phyloP scores from a whole-genome alignment of 2,329 filamentous ascomycete genomes.

The Huntiella abstrusa region DNA sequence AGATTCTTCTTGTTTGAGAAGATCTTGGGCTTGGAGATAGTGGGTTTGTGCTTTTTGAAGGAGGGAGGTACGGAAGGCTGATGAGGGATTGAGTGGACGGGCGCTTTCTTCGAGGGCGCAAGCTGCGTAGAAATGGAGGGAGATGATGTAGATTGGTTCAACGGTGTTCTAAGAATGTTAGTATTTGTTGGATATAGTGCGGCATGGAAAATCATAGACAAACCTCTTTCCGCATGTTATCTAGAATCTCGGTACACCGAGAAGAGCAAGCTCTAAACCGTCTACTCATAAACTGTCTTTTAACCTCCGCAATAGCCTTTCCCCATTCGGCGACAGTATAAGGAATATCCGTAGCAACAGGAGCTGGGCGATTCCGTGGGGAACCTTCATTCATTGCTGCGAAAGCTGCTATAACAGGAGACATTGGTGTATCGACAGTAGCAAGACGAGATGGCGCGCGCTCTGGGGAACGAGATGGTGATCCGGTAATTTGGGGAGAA shows the following conservation, averaged over 20 bases:
- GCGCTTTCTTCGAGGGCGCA: slow-evolving; percentile 39
- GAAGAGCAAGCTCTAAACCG: slow-evolving; percentile 34
- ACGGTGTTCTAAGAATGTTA: slow-evolving; percentile 19
- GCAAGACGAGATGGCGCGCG: slow-evolving; percentile 17
- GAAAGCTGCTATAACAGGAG: background rate
- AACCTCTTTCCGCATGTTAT: slow-evolving; percentile 27
- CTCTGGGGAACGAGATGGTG: slow-evolving; percentile 6
- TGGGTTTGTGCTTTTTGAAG: slow-evolving; percentile 32
- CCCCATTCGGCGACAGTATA: slow-evolving; percentile 32
- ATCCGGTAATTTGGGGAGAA: slow-evolving; percentile 3
- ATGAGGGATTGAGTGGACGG: slow-evolving; percentile 26
- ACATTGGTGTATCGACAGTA: slow-evolving; percentile 4
- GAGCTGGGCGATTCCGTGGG: slow-evolving; percentile 6
- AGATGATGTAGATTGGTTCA: slow-evolving; percentile 36
- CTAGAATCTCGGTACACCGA: slow-evolving; percentile 33
- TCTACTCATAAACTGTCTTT: slow-evolving; percentile 31
- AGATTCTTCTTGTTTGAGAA: slow-evolving; percentile 30
- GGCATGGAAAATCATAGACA: slow-evolving; percentile 13
- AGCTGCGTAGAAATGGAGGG: slow-evolving; percentile 43
- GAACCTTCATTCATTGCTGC: background rate
- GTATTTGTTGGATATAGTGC: background rate
- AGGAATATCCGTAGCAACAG: slow-evolving; percentile 19
- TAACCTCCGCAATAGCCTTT: slow-evolving; percentile 31
- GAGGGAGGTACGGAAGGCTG: slow-evolving; percentile 27
- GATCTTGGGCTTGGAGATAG: slow-evolving; percentile 28